These are phyloP conservation scores for Phtheirospermum japonicum DNA, from an alignment of 257 asterid species.

Conservation along the genomic window DNA sequence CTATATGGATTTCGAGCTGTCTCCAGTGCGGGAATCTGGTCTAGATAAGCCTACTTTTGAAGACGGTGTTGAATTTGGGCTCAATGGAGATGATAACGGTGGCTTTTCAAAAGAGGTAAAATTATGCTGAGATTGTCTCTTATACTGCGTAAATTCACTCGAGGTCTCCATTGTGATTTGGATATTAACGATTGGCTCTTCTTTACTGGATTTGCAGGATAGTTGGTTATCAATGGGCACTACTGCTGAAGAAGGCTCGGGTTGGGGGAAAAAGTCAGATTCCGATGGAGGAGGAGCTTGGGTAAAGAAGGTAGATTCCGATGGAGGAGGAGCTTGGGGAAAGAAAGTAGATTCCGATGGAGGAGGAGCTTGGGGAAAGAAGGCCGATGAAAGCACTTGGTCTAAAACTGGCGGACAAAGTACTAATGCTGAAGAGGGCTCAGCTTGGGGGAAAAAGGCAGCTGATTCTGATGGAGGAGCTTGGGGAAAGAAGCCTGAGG, in stretches of 20 bases:
- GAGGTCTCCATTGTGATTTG: constrained; percentile 1
- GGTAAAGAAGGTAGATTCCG: constrained; percentile 27
- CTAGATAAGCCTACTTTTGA: constrained; percentile 69
- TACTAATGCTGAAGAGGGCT: too few relatives aligned
- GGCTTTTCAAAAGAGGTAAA: constrained; percentile 41
- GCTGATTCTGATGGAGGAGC: not conserved
- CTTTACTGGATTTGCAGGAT: not conserved
- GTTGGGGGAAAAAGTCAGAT: not conserved
- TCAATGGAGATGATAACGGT: constrained; percentile 33
- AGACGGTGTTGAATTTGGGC: constrained; percentile 50
- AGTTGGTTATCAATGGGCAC: not conserved
- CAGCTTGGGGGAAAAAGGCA: constrained; percentile 34
- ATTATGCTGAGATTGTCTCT: constrained; percentile 13
- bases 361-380: constrained; percentile 28
- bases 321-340: too few relatives aligned
- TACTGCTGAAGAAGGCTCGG: too few relatives aligned
- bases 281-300: constrained; percentile 1
- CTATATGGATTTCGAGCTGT: constrained; percentile 47
- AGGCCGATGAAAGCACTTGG: constrained; percentile 1
- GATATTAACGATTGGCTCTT: constrained; percentile 9
- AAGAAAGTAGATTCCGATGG: not conserved
- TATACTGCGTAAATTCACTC: constrained; percentile 1
- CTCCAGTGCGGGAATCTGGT: constrained; percentile 75
- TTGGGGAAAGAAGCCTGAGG: not conserved
- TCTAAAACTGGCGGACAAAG: too few relatives aligned